Conservation (phyloP, 2,329 filamentous ascomycete genomes). For the Stromatinia cepivora region DNA sequence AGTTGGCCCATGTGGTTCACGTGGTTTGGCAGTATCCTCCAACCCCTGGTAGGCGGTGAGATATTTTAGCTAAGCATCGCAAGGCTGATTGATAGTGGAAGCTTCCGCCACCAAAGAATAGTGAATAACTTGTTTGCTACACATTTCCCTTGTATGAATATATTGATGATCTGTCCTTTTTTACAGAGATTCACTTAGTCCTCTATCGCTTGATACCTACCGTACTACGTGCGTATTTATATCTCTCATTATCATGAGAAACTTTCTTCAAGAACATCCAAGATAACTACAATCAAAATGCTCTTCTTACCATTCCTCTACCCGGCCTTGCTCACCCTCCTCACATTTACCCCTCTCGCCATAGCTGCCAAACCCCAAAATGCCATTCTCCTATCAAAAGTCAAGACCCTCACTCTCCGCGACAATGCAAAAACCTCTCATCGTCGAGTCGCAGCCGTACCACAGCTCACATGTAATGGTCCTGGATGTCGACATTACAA, state of each 20-base stretch:
- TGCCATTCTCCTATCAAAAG: constrained; percentile 62
- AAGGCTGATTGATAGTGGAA: constrained; percentile 12
- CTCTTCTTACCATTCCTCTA: constrained; percentile 32
- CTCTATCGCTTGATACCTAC: neutral
- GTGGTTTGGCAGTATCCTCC: constrained; percentile 6
- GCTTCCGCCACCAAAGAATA: constrained; percentile 18
- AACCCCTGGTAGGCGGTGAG: constrained; percentile 12
- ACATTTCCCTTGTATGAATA: neutral
- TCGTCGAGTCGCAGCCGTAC: constrained; percentile 73
- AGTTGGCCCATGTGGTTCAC: neutral
- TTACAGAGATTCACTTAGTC: neutral
- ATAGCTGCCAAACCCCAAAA: constrained; percentile 37
- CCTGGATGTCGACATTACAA: constrained; percentile 56
- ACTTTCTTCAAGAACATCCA: neutral
- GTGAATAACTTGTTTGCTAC: neutral
- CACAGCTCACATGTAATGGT: constrained; percentile 75
- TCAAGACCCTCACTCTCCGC: constrained; percentile 77
- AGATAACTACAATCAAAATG: constrained; percentile 28
- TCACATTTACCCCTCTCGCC: constrained; percentile 31
- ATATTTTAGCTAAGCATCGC: neutral
- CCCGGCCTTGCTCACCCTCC: constrained; percentile 33
- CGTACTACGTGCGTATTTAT: neutral
- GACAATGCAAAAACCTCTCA: constrained; percentile 66
- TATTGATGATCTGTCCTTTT: constrained; percentile 21
- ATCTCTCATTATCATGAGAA: neutral